Conservation (phyloP, 495 filamentous ascomycete genomes). For the Glutinoglossum americanum region DNA sequence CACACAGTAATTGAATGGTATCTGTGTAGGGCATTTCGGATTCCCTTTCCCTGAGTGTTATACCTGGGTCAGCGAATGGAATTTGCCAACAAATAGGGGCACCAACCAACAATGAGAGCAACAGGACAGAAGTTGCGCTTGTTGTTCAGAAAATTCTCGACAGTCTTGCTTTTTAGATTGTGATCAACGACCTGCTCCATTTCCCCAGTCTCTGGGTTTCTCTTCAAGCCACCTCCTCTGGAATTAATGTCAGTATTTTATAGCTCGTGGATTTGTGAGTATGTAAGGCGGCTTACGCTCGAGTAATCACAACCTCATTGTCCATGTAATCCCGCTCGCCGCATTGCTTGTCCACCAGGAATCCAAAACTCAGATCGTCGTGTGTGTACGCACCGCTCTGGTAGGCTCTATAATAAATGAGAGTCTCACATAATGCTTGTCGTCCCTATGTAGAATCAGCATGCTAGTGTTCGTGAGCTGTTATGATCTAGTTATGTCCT, state of each 20-base stretch:
- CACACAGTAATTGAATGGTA: constrained; percentile 46
- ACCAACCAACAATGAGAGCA: constrained; percentile 5
- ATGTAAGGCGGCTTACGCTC: constrained; percentile 27
- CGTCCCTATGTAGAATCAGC: constrained; percentile 19
- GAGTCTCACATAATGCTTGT: constrained; percentile 39
- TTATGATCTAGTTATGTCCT: neutral
- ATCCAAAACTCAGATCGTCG: constrained; percentile 27
- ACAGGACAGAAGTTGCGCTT: neutral
- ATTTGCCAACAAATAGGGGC: neutral
- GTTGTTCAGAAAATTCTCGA: constrained; percentile 5
- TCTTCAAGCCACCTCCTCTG: constrained; percentile 24
- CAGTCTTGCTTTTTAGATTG: neutral
- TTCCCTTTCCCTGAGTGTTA: constrained; percentile 28
- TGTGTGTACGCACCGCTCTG: constrained; percentile 37
- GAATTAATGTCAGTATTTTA: constrained; percentile 1
- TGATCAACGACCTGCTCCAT: constrained; percentile 4
- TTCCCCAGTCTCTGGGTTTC: constrained; percentile 1
- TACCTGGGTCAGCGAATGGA: constrained; percentile 25
- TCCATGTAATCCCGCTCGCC: constrained; percentile 35
- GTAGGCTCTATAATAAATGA: constrained; percentile 41
- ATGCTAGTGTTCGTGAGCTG: neutral
- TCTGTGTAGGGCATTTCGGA: constrained; percentile 24
- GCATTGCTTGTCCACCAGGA: constrained; percentile 38
- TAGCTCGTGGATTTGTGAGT: constrained; percentile 4
- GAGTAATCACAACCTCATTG: constrained; percentile 42